Conservation (phyloP, 2,329 filamentous ascomycete species). For the Byssothecium circinans region DNA sequence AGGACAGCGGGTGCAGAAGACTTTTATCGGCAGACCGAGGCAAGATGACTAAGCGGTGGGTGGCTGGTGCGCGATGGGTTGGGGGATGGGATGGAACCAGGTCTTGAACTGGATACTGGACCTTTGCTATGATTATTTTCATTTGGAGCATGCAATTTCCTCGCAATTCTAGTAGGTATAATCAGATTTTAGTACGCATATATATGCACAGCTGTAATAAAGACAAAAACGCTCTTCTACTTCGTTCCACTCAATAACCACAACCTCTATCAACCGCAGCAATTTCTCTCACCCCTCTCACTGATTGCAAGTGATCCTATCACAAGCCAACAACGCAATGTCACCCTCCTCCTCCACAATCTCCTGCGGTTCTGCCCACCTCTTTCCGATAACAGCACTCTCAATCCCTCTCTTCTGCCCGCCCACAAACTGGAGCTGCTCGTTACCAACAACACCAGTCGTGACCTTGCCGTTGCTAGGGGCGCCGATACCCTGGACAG, state of each 20-base stretch:
- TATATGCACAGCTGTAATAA: too few relatives aligned
- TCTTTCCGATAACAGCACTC: constrained; percentile 29
- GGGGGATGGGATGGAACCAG: too few relatives aligned
- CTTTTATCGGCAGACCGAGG: constrained; percentile 1
- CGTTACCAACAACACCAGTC: constrained; percentile 54
- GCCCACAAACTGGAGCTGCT: constrained; percentile 47
- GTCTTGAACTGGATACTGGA: too few relatives aligned
- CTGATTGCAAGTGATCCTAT: constrained; percentile 28
- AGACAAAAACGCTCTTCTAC: too few relatives aligned
- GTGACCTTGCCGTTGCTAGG: constrained; percentile 50
- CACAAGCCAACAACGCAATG: constrained; percentile 25
- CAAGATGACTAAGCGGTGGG: not conserved
- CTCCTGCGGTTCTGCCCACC: constrained; percentile 26
- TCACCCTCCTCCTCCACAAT: constrained; percentile 20
- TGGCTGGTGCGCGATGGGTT: not conserved
- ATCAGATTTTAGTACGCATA: too few relatives aligned
- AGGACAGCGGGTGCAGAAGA: not conserved
- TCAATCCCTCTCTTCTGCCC: constrained; percentile 28
- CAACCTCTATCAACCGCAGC: too few relatives aligned
- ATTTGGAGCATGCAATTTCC: too few relatives aligned
- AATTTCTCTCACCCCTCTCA: not conserved
- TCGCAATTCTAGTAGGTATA: too few relatives aligned
- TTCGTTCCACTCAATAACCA: too few relatives aligned
- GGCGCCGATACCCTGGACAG: constrained; percentile 51
- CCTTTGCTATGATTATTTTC: too few relatives aligned